Conservation (phyloP, 495 filamentous ascomycete genomes). For the Talaromyces ruber region DNA sequence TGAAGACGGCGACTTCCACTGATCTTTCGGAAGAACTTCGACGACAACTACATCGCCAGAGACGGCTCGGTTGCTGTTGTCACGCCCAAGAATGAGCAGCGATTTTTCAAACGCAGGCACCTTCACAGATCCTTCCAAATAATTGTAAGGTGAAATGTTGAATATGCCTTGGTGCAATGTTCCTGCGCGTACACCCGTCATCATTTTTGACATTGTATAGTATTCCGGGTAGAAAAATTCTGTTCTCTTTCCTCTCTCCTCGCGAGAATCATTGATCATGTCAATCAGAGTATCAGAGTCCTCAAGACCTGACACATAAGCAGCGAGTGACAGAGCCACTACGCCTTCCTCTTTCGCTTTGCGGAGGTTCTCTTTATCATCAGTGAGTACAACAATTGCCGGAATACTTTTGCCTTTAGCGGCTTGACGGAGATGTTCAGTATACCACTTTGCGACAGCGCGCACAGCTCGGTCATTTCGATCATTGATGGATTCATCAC, state of each 20-base stretch:
- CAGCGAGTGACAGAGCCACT: conserved; percentile 52
- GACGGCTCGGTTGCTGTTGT: conserved; percentile 92
- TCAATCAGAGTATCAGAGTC: conserved; percentile 82
- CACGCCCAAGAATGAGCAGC: conserved; percentile 81
- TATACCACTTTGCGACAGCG: conserved; percentile 82
- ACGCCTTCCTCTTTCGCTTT: conserved; percentile 75
- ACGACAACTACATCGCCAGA: conserved; percentile 88
- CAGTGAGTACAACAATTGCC: conserved; percentile 83
- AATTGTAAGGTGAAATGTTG: conserved; percentile 96
- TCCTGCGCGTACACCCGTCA: conserved; percentile 80
- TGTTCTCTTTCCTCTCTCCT: conserved; percentile 55
- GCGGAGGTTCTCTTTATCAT: conserved; percentile 77
- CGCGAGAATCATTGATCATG: conserved; percentile 77
- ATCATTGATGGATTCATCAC: conserved; percentile 88
- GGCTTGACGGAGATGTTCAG: conserved; percentile 60
- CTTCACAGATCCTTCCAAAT: conserved; percentile 83
- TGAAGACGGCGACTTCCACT: conserved; percentile 92
- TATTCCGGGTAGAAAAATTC: conserved; percentile 79
- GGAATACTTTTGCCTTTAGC: conserved; percentile 51
- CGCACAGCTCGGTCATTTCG: conserved; percentile 90
- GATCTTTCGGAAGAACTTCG: conserved; percentile 82
- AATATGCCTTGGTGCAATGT: conserved; percentile 89
- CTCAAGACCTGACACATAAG: conserved; percentile 77
- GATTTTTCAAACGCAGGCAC: conserved; percentile 84
- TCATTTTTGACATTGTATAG: conserved; percentile 84